A percentile compares a stretch with the other conserved stretches of the same genome.
Conservation (phyloP, 192 early-diverging fungal species). For the Podila minutissima region DNA sequence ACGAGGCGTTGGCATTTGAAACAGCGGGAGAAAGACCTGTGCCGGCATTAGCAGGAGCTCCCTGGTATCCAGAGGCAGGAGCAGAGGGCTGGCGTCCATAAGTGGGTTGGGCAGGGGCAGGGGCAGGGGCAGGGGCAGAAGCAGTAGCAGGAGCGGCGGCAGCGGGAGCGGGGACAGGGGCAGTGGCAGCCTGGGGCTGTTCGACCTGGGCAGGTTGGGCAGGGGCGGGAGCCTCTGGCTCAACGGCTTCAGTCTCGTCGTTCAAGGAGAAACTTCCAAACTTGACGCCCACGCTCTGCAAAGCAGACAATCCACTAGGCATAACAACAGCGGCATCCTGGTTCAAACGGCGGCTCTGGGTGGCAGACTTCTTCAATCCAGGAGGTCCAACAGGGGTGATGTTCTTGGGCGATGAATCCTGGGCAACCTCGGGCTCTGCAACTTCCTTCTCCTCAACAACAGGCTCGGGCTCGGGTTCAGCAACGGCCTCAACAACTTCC, state of each 20-base stretch:
- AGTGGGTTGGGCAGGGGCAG: too few species aligned
- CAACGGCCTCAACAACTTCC: conserved; percentile 18
- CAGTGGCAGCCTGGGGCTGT: conserved; percentile 19
- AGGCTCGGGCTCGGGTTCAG: conserved; percentile 12
- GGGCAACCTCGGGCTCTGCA: not conserved
- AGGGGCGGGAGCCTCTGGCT: conserved; percentile 45
- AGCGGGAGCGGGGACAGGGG: conserved; percentile 5
- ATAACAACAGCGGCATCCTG: conserved; percentile 94
- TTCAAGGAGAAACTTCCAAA: conserved; percentile 84
- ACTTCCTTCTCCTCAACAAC: conserved; percentile 24
- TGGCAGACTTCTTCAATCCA: conserved; percentile 52
- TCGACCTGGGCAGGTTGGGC: conserved; percentile 14
- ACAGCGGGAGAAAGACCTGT: conserved; percentile 44
- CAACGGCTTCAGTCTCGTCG: conserved; percentile 54
- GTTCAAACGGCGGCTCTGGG: conserved; percentile 76
- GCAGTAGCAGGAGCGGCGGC: not conserved
- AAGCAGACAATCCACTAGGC: conserved; percentile 69
- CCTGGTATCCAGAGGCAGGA: conserved; percentile 7
- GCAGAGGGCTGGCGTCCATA: not conserved
- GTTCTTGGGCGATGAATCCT: not conserved
- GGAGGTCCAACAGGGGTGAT: conserved; percentile 49
- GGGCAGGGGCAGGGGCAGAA: not conserved
- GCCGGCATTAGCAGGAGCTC: conserved; percentile 11
- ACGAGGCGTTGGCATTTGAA: conserved; percentile 25
- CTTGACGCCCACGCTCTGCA: conserved; percentile 76